These are phyloP conservation scores for Zanthoxylum bungeanum DNA, from an alignment of 345 rosid species.

Conservation along the genomic window DNA sequence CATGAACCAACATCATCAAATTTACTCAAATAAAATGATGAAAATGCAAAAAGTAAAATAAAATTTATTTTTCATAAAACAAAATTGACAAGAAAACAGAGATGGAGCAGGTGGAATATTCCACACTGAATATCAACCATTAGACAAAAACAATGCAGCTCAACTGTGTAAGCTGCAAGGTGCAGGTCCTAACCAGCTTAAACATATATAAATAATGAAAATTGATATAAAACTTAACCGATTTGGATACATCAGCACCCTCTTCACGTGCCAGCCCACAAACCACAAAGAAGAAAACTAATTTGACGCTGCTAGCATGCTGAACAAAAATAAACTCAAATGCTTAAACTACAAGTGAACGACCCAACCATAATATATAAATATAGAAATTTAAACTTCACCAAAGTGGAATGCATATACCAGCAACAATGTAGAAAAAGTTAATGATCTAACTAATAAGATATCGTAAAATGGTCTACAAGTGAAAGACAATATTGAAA, in stretches of 20 bases:
- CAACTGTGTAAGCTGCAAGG: background rate
- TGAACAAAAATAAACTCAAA: background rate
- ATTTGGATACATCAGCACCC: background rate
- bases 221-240: background rate
- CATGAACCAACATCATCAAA: background rate
- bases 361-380: background rate
- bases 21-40: background rate
- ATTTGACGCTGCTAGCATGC: background rate
- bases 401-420: background rate
- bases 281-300: background rate
- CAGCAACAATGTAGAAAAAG: background rate
- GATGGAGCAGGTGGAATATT: background rate
- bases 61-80: background rate
- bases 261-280: background rate
- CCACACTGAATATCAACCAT: background rate
- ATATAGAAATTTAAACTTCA: background rate
- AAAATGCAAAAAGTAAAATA: background rate
- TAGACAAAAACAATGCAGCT: background rate
- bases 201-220: background rate
- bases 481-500: background rate
- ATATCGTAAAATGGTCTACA: background rate
- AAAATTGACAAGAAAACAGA: background rate
- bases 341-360: background rate
- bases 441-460: background rate
- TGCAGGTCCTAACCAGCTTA: background rate